Percentiles rank a stretch among this genome's conserved stretches.
These are phyloP conservation scores for Melocanna baccifera DNA, from an alignment of 176 grass and related monocot species.

Conservation along the genomic window DNA sequence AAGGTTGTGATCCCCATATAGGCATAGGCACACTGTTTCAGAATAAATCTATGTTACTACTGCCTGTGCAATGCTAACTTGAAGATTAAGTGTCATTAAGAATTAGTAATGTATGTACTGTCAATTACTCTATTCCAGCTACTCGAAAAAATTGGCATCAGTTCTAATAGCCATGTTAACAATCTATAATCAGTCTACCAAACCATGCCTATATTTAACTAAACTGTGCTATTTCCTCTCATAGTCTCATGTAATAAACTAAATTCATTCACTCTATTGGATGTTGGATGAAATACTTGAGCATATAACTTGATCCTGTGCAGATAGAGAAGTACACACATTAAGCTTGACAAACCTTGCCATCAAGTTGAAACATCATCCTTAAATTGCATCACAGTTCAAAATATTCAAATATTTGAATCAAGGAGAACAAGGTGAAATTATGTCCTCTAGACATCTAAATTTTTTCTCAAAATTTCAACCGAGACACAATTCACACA, in stretches of 20 bases:
- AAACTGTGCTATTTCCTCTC: neutral
- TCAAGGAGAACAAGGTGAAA: neutral
- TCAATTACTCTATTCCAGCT: neutral
- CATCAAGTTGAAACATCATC: neutral
- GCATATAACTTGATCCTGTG: neutral
- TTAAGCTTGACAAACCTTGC: conserved; percentile 3
- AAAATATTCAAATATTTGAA: neutral
- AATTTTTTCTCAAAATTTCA: neutral
- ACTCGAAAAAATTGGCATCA: neutral
- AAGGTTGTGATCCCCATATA: neutral
- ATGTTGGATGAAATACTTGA: conserved; percentile 13
- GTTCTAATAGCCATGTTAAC: neutral
- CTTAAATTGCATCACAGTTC: neutral
- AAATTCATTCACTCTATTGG: neutral
- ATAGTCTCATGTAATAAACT: neutral
- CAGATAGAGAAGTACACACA: neutral
- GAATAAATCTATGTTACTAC: conserved; percentile 1
- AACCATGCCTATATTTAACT: neutral
- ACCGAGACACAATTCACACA: neutral
- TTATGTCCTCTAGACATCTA: neutral
- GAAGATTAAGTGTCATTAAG: neutral
- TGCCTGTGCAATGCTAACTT: neutral
- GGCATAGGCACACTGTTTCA: neutral
- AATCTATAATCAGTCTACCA: neutral
- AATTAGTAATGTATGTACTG: neutral